Conservation (phyloP, 139 green algal species). For the Chlamydomonas sp. region DNA sequence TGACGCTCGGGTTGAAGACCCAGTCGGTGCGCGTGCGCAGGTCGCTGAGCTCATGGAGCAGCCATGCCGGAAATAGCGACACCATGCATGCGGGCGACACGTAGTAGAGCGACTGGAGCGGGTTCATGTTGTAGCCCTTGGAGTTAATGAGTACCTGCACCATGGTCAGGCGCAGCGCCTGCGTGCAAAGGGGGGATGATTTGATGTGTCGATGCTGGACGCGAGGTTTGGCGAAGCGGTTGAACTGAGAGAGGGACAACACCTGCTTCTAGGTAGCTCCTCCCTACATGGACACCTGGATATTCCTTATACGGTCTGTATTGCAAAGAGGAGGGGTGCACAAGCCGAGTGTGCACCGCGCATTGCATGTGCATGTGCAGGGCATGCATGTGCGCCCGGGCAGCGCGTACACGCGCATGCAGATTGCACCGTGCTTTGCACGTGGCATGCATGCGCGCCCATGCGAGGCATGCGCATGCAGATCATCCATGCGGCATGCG, state of each 20-base stretch:
- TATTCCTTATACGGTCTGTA: too few relatives aligned
- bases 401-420: too few relatives aligned
- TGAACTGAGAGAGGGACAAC: background rate
- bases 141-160: conserved; percentile 87
- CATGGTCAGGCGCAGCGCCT: conserved; percentile 73
- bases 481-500: too few relatives aligned
- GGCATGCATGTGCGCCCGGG: too few relatives aligned
- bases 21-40: conserved; percentile 36
- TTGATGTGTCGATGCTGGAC: background rate
- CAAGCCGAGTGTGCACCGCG: background rate
- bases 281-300: background rate
- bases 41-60: conserved; percentile 33
- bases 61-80: conserved; percentile 67
- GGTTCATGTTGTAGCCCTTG: conserved; percentile 78
- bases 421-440: too few relatives aligned
- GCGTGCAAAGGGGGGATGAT: conserved; percentile 11
- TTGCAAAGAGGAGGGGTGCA: background rate
- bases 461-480: background rate
- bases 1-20: conserved; percentile 56
- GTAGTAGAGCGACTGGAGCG: conserved; percentile 83
- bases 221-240: background rate
- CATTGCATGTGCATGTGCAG: too few relatives aligned
- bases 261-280: background rate
- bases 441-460: background rate
- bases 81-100: conserved; percentile 74